A percentile compares a stretch with the other conserved stretches of the same genome.
Conservation (phyloP, 2,329 filamentous ascomycete genomes). For the Pyrenochaeta sp. region DNA sequence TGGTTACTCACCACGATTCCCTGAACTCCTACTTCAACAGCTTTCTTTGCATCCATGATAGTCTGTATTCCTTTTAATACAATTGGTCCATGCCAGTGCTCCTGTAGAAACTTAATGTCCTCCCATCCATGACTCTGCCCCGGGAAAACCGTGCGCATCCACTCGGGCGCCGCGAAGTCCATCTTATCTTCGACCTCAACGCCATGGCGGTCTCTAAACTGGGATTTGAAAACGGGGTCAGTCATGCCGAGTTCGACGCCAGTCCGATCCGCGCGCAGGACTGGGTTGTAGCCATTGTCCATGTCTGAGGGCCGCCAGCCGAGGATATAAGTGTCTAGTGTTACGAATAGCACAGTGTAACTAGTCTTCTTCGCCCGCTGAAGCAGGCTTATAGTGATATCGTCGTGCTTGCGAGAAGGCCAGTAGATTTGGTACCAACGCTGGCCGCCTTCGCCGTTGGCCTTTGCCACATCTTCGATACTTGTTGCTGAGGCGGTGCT, state of each 20-base stretch:
- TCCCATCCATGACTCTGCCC: conserved; percentile 67
- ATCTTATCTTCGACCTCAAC: conserved; percentile 52
- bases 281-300: conserved; percentile 60
- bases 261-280: conserved; percentile 42
- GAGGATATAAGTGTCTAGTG: conserved; percentile 73
- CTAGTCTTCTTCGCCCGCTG: conserved; percentile 67
- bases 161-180: conserved; percentile 28
- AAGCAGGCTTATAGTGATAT: conserved; percentile 70
- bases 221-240: conserved; percentile 70
- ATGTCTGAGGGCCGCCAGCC: conserved; percentile 73
- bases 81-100: conserved; percentile 71
- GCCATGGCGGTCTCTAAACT: conserved; percentile 60
- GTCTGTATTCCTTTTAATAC: conserved; percentile 68
- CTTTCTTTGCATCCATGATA: conserved; percentile 58
- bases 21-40: conserved; percentile 55
- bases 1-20: conserved; percentile 64
- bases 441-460: conserved; percentile 60
- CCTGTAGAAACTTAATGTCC: conserved; percentile 65
- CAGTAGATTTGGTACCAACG: conserved; percentile 79
- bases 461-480: conserved; percentile 70
- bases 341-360: conserved; percentile 72
- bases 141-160: conserved; percentile 45
- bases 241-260: conserved; percentile 71
- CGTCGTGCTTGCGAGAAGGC: conserved; percentile 68
- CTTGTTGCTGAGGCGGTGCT: conserved; percentile 68